Evolutionary conservation across 2,329 filamentous ascomycete genomes (phyloP).

Genomic region (Diplodia sapinea): DNA sequence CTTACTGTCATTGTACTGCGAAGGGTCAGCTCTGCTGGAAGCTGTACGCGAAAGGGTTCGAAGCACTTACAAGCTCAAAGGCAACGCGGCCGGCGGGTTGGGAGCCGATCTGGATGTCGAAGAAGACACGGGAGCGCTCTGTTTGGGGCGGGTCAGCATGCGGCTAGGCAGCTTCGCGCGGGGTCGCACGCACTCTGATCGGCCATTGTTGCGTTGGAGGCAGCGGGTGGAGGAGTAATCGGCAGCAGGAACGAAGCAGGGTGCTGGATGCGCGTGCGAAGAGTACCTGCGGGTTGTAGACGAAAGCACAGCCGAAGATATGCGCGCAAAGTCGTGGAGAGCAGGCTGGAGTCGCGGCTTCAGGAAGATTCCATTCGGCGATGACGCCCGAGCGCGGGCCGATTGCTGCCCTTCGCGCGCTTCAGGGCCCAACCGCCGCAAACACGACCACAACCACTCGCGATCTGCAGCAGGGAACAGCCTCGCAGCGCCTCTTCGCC

Average conservation of each 20-base stretch:
- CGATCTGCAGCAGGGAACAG: not conserved
- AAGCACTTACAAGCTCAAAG: conserved; percentile 75
- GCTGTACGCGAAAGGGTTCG: not conserved
- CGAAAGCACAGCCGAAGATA: conserved; percentile 7
- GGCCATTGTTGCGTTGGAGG: conserved; percentile 14
- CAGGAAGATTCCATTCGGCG: conserved; percentile 30
- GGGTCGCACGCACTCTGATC: conserved; percentile 25
- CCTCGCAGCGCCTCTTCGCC: not conserved
- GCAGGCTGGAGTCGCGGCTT: conserved; percentile 30
- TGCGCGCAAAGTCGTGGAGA: conserved; percentile 16
- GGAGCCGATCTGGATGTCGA: conserved; percentile 85
- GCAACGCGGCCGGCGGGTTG: conserved; percentile 76
- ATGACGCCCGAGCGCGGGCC: conserved; percentile 22
- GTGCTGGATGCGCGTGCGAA: not conserved
- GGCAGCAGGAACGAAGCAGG: not conserved
- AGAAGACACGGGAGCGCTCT: conserved; percentile 82
- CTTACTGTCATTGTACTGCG: conserved; percentile 52
- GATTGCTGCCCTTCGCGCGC: not conserved
- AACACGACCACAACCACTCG: conserved; percentile 3
- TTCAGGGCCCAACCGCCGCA: conserved; percentile 22
- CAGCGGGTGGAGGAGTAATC: too few species aligned
- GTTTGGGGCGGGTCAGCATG: conserved; percentile 31
- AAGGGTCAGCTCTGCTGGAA: conserved; percentile 31
- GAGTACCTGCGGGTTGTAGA: too few species aligned
- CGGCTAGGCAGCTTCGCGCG: not conserved